phyloP scores from a whole-genome alignment of 2,329 filamentous ascomycete genomes.

The Hypocrella siamensis region DNA sequence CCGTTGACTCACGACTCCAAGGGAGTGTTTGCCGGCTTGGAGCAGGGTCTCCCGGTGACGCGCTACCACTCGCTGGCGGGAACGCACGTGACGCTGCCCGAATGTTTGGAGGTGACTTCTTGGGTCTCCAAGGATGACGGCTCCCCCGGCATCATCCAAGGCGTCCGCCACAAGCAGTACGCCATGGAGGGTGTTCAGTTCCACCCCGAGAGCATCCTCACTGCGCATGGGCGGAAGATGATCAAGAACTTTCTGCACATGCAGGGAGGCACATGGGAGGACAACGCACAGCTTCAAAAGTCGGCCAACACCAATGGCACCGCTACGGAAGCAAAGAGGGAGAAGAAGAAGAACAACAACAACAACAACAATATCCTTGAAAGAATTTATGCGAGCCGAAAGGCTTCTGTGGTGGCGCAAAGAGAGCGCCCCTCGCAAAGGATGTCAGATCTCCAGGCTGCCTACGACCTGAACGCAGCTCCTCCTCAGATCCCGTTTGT shows the following conservation, averaged over 20 bases:
- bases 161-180: conserved; percentile 82
- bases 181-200: conserved; percentile 95
- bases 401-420: conserved; percentile 59
- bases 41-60: conserved; percentile 73
- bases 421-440: conserved; percentile 76
- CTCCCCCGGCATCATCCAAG: conserved; percentile 83
- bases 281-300: conserved; percentile 47
- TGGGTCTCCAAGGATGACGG: conserved; percentile 69
- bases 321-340: conserved; percentile 10
- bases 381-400: conserved; percentile 75
- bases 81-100: conserved; percentile 72
- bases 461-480: conserved; percentile 70
- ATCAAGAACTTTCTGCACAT: conserved; percentile 82
- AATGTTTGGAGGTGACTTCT: conserved; percentile 76
- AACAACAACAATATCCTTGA: conserved; percentile 80
- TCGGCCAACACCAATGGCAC: conserved; percentile 14
- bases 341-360: conserved; percentile 6
- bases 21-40: conserved; percentile 76
- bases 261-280: conserved; percentile 82
- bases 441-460: conserved; percentile 67
- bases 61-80: conserved; percentile 94
- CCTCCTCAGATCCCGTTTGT: conserved; percentile 74
- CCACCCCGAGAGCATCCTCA: conserved; percentile 93
- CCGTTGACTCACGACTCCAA: conserved; percentile 76
- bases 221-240: conserved; percentile 76